These are phyloP conservation scores for Isatis tinctoria DNA, from an alignment of 345 rosid species.

Conservation along the genomic window DNA sequence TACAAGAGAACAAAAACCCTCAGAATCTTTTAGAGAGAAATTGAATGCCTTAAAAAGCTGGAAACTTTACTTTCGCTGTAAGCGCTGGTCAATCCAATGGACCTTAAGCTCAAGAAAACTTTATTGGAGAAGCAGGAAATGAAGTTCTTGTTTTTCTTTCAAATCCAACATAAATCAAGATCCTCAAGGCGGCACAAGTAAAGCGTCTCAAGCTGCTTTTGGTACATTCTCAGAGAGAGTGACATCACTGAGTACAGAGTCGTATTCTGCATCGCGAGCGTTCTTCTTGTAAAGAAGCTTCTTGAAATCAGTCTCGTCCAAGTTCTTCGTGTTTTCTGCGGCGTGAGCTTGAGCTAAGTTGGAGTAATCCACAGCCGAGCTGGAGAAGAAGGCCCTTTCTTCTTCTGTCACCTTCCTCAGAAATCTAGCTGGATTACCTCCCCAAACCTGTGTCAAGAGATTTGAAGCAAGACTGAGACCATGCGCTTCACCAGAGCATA, in stretches of 20 bases:
- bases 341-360: slow-evolving; percentile 79
- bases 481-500: not conserved
- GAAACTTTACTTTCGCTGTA: slow-evolving; percentile 5
- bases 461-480: not conserved
- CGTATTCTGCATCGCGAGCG: slow-evolving; percentile 68
- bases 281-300: slow-evolving; percentile 71
- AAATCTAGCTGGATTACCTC: slow-evolving; percentile 87
- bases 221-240: slow-evolving; percentile 53
- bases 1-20: slow-evolving; percentile 12
- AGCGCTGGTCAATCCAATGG: not conserved
- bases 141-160: not conserved
- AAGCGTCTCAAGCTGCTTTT: slow-evolving; percentile 31
- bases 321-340: slow-evolving; percentile 66
- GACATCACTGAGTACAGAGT: slow-evolving; percentile 63
- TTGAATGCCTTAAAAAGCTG: not conserved
- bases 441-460: slow-evolving; percentile 61
- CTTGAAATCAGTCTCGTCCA: slow-evolving; percentile 68
- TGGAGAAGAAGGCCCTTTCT: slow-evolving; percentile 72
- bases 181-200: not conserved
- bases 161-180: slow-evolving; percentile 19
- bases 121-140: slow-evolving; percentile 26
- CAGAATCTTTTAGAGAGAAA: slow-evolving; percentile 21
- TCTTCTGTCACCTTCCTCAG: slow-evolving; percentile 78
- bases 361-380: slow-evolving; percentile 62
- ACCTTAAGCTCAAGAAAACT: not conserved